These are phyloP conservation scores for Leccinum barrowsii DNA, from an alignment of 768 basidiomycete species.

Conservation along the genomic window DNA sequence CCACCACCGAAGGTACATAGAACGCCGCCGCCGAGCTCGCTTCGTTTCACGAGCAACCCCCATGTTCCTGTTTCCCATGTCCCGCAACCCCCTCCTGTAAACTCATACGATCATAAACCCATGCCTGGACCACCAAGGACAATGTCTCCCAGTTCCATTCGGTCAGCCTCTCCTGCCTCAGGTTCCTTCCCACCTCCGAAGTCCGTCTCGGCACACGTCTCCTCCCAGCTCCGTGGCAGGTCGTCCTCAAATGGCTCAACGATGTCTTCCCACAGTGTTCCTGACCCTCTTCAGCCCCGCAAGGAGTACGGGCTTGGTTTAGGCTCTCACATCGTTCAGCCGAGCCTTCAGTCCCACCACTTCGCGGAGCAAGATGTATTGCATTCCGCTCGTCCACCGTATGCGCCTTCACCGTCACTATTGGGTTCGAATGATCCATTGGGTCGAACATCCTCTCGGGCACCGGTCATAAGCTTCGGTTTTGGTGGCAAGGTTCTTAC, in stretches of 20 bases:
- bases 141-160: slow-evolving; percentile 27
- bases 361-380: slow-evolving; percentile 26
- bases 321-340: slow-evolving; percentile 16
- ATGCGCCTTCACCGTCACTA: slow-evolving; percentile 83
- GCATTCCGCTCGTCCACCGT: slow-evolving; percentile 47
- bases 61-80: slow-evolving; percentile 12
- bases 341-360: slow-evolving; percentile 16
- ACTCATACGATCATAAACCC: slow-evolving; percentile 19
- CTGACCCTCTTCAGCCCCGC: slow-evolving; percentile 19
- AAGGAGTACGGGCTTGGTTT: slow-evolving; percentile 28
- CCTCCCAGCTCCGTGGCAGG: slow-evolving; percentile 32
- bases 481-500: slow-evolving; percentile 90
- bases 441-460: slow-evolving; percentile 64
- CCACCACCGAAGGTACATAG: slow-evolving; percentile 42
- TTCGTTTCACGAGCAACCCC: slow-evolving; percentile 20
- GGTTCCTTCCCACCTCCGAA: slow-evolving; percentile 39
- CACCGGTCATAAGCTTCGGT: slow-evolving; percentile 85
- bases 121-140: slow-evolving; percentile 26
- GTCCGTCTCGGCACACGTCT: slow-evolving; percentile 12
- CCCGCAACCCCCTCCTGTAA: slow-evolving; percentile 9
- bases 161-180: slow-evolving; percentile 21
- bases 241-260: slow-evolving; percentile 46
- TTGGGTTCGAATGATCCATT: slow-evolving; percentile 81
- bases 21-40: slow-evolving; percentile 22
- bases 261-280: slow-evolving; percentile 30